Percentiles rank a stretch among this genome's conserved stretches.
phyloP scores from a whole-genome alignment of 2,329 filamentous ascomycete species.

The Tolypocladium tropicale region DNA sequence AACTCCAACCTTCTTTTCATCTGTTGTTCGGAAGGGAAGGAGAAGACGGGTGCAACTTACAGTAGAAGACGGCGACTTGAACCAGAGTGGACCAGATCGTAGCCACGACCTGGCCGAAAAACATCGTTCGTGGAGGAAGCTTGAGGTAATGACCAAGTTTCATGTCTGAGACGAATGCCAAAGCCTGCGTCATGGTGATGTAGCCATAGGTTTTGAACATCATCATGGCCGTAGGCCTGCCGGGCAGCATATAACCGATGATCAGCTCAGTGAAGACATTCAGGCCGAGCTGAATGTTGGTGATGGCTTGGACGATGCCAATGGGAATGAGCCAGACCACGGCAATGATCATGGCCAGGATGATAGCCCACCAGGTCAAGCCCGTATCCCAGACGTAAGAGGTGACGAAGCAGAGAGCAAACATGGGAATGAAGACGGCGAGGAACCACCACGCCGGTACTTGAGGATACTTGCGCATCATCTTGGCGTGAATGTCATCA shows the following conservation, averaged over 20 bases:
- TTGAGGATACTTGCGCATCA: constrained; percentile 22
- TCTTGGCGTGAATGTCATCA: constrained; percentile 23
- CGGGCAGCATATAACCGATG: constrained; percentile 15
- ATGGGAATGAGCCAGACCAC: constrained; percentile 14
- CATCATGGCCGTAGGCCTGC: constrained; percentile 13
- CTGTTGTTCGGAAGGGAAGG: not conserved
- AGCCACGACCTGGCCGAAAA: constrained; percentile 1
- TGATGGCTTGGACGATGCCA: constrained; percentile 20
- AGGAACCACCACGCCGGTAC: constrained; percentile 30
- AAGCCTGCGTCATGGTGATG: constrained; percentile 25
- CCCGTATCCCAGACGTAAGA: constrained; percentile 14
- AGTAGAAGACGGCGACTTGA: constrained; percentile 14
- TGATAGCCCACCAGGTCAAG: constrained; percentile 18
- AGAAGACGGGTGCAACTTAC: not conserved
- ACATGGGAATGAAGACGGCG: constrained; percentile 17
- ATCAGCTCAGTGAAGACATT: constrained; percentile 29
- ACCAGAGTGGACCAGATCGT: constrained; percentile 1
- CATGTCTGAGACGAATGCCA: constrained; percentile 36
- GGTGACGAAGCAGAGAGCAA: constrained; percentile 21
- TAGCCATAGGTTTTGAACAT: constrained; percentile 16
- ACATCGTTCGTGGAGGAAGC: constrained; percentile 27
- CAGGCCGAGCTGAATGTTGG: constrained; percentile 26
- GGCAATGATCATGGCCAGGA: constrained; percentile 15
- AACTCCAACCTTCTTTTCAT: not conserved
- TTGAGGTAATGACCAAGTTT: constrained; percentile 42